Conservation (phyloP, 495 filamentous ascomycete genomes). For the Daldinia loculata region DNA sequence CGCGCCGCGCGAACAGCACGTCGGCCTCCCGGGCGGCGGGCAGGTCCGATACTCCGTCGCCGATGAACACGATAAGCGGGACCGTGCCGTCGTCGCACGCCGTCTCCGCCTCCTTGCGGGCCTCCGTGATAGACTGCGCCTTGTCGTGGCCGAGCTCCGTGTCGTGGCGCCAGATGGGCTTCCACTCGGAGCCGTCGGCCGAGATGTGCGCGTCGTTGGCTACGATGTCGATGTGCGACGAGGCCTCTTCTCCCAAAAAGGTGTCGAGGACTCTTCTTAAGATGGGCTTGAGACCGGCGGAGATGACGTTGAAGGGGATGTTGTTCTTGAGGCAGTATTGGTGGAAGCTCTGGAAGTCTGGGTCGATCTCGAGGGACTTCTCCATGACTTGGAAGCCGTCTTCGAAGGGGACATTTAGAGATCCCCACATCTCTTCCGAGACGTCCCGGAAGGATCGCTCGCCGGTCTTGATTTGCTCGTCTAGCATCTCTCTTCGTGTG, state of each 20-base stretch:
- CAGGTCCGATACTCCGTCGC: slow-evolving; percentile 80
- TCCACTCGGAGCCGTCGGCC: slow-evolving; percentile 68
- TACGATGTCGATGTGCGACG: slow-evolving; percentile 69
- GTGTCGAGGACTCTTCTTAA: slow-evolving; percentile 68
- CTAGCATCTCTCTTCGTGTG: slow-evolving; percentile 64
- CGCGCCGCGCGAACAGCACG: slow-evolving; percentile 76
- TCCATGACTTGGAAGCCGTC: slow-evolving; percentile 77
- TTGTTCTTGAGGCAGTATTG: slow-evolving; percentile 68
- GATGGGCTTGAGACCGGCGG: slow-evolving; percentile 74
- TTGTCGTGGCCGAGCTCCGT: slow-evolving; percentile 76
- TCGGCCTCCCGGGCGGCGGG: slow-evolving; percentile 77
- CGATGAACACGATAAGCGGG: slow-evolving; percentile 78
- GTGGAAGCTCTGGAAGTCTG: slow-evolving; percentile 72
- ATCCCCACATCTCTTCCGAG: slow-evolving; percentile 81
- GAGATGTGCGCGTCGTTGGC: slow-evolving; percentile 74
- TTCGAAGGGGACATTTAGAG: slow-evolving; percentile 73
- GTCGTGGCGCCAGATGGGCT: slow-evolving; percentile 75
- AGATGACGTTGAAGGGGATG: slow-evolving; percentile 79
- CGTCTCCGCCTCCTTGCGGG: slow-evolving; percentile 61
- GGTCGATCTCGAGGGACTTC: slow-evolving; percentile 69
- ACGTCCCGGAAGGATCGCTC: slow-evolving; percentile 76
- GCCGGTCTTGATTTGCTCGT: slow-evolving; percentile 72
- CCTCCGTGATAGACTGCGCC: slow-evolving; percentile 69
- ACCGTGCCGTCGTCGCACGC: slow-evolving; percentile 67
- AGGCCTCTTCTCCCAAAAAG: slow-evolving; percentile 68